Evolutionary conservation across 2,329 filamentous ascomycete species (phyloP), one percentile per base, ranked within the genome.

Genomic region (Claviceps monticola): DNA sequence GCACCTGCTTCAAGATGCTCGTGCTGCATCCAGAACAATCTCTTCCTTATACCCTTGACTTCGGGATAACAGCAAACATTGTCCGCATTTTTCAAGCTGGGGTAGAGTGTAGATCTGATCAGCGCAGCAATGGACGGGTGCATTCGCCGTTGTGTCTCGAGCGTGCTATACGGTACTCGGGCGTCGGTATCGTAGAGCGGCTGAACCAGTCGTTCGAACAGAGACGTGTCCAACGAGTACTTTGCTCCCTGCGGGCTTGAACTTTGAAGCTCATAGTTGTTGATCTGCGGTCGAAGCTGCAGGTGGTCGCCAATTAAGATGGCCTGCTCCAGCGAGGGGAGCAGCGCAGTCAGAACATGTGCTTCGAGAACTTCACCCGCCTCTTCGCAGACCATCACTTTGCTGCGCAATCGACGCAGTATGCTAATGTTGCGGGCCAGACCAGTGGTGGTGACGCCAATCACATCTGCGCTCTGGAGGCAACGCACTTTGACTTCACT

Each of bases 341-440:
- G 65, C 4, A 86, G 61, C 0, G 81, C 73, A 0, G 78, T 78
- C 1, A 86, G 60, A 2, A 78, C 66, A 53, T 86, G 81, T 0
- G 78, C 70, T 60, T 87, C 83, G 36, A 86, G 67, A 0, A 86
- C 78, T 55, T 87, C 82, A 0, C 76, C 83, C 1, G 83, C 83
- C 58, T 87, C 83, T 60, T 87, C 83, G 37, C 78, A 83, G 1
- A 86, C 61, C 16, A 86, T 61, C 0, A 84, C 73, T 54, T 83
- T 82, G 36, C 68, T 66, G 6, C 64, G 59, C 1, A 83, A 54
- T 7, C 70, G 68, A 7, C 71, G 68, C 0, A 85, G 65, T 1
- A 76, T 56, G 0, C 69, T 62, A 0, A 79, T 61, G 16, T 77
- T 73, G 19, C 66, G 64, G 0, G 80, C 80, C 2, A 83, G 64